Evolutionary conservation across 2,329 filamentous ascomycete genomes (phyloP), one percentile per base, ranked within the genome.

Genomic region (Cadophora malorum): DNA sequence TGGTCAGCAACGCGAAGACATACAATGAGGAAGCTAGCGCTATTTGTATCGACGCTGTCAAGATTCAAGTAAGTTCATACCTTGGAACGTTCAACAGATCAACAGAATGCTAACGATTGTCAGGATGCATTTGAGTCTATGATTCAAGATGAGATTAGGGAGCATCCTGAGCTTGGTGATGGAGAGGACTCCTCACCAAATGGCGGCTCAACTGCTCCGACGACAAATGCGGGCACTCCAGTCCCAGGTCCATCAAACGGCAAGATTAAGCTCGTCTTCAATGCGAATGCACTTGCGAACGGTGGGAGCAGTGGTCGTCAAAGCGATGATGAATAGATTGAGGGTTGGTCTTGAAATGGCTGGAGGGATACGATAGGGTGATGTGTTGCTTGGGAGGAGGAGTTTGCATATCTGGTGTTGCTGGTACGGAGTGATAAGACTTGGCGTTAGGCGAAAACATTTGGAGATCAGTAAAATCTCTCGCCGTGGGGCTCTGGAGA

Each of bases 11-110:
- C 79, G 97, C 95, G 72, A 88, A 93, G 79, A 96, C 92, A 2
- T 99, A 97, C 84, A 99, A 99, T 76, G 96, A 99, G 80, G 96
- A 98, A 77, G 92, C 91, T 67, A 97, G 94, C 79, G 84, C 96
- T 75, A 86, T 99, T 64, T 98, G 94, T 81, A 87, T 92, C 76
- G 96, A 99, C 83, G 95, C 95, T 61, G 94, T 94, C 79, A 85
- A 91, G 65, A 97, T 99, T 80, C 92, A 97, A 86, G 94, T 97
- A 83, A 83, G 89, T 70, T 38, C 12, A 35, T 47, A 7, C 9
- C 23, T 5, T 21, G 16, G 63, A 47, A 66, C 28, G 5, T 28
- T 23, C 41, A 19, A 45, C 2, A 45, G 4, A 45, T 9, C 12
- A 45, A 41, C 25, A 23, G 62, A 45, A 45, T 64, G 63, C 79